Percentiles rank a stretch among this genome's conserved stretches.
Evolutionary conservation across 2,329 filamentous ascomycete species (phyloP).

Genomic region (Penicillium corylophilum): DNA sequence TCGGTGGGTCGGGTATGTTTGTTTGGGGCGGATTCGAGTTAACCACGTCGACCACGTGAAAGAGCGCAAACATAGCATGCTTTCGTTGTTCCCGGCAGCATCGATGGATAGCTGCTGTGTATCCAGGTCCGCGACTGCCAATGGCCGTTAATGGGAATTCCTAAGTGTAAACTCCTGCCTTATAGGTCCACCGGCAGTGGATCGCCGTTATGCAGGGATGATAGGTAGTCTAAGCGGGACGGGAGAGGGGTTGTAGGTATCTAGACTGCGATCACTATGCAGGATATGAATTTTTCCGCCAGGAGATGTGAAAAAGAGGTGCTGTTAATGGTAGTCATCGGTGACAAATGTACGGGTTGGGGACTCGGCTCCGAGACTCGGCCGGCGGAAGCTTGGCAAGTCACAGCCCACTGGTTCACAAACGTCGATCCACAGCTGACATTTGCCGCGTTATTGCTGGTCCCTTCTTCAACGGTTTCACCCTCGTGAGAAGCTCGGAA

Average conservation of each 20-base stretch:
- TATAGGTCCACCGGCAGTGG: slow-evolving; percentile 5
- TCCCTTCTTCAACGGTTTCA: slow-evolving; percentile 14
- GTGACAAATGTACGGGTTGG: background rate
- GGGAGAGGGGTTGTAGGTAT: background rate
- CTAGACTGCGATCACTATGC: background rate
- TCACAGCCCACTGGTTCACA: background rate
- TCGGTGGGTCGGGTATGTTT: too few relatives aligned
- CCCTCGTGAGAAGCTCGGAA: background rate
- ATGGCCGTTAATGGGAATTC: background rate
- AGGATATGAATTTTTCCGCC: slow-evolving; percentile 14
- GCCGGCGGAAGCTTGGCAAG: slow-evolving; percentile 10
- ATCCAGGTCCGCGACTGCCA: background rate
- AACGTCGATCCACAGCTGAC: background rate
- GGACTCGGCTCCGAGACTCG: slow-evolving; percentile 23
- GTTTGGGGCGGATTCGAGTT: too few relatives aligned
- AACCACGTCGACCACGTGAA: too few relatives aligned
- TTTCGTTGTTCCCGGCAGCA: background rate
- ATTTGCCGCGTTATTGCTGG: background rate
- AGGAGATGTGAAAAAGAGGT: background rate
- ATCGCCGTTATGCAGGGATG: slow-evolving; percentile 5
- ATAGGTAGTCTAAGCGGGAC: background rate
- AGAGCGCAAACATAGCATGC: background rate
- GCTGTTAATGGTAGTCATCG: too few relatives aligned
- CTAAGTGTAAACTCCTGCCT: background rate
- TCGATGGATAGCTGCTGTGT: background rate